phyloP scores from a whole-genome alignment of 495 filamentous ascomycete species.

The Tuber aestivum region DNA sequence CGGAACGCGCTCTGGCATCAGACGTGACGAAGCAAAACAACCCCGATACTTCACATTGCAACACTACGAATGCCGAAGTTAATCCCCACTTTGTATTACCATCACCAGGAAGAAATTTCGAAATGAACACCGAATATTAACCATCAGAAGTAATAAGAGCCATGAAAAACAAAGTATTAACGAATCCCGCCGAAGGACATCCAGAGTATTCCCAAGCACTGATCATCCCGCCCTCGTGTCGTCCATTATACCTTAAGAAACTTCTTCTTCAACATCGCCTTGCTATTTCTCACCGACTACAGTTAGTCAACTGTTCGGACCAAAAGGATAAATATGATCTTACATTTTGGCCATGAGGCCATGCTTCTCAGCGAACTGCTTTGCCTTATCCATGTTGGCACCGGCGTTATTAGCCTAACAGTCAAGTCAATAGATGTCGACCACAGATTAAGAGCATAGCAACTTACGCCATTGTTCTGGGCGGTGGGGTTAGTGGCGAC shows the following conservation, averaged over 20 bases:
- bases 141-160: background rate
- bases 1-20: background rate
- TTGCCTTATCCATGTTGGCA: slow-evolving; percentile 22
- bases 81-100: background rate
- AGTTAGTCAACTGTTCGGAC: background rate
- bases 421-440: slow-evolving; percentile 7
- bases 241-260: background rate
- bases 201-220: background rate
- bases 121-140: background rate
- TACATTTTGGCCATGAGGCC: slow-evolving; percentile 27
- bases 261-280: slow-evolving; percentile 28
- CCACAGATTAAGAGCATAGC: slow-evolving; percentile 8
- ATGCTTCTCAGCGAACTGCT: slow-evolving; percentile 25
- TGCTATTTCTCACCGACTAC: slow-evolving; percentile 14
- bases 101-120: background rate
- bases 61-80: background rate
- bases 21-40: background rate
- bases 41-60: background rate
- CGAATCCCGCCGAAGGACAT: background rate
- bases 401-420: slow-evolving; percentile 10
- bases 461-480: slow-evolving; percentile 7
- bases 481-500: slow-evolving; percentile 3
- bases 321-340: background rate
- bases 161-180: slow-evolving; percentile 1
- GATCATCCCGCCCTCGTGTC: background rate